Percentiles rank a stretch among this genome's conserved stretches.
phyloP scores from a whole-genome alignment of 1,284 basidiomycete genomes.

The Stereum hirsutum region DNA sequence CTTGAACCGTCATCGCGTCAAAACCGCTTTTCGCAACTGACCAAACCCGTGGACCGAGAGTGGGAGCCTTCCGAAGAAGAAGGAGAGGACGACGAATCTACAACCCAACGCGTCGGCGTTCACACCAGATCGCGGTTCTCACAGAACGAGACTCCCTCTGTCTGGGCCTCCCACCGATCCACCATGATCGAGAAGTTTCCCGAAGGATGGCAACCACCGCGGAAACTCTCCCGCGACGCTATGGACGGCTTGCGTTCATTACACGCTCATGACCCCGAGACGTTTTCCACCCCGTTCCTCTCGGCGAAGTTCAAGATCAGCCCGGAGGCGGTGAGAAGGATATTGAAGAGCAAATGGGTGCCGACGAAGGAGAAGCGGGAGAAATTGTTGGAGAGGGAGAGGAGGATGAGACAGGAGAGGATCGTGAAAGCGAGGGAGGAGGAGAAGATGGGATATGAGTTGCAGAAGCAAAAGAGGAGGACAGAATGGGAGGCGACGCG shows the following conservation, averaged over 20 bases:
- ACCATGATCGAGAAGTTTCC: constrained; percentile 58
- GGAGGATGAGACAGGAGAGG: constrained; percentile 34
- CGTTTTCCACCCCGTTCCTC: constrained; percentile 64
- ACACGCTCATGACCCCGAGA: constrained; percentile 59
- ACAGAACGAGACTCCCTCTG: constrained; percentile 39
- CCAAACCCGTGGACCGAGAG: no score
- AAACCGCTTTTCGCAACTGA: constrained; percentile 19
- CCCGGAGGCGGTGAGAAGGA: constrained; percentile 80
- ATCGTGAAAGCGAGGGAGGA: constrained; percentile 29
- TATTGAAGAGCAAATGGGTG: constrained; percentile 77
- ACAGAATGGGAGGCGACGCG: neutral
- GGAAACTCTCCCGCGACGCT: constrained; percentile 82
- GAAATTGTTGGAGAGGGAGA: constrained; percentile 49
- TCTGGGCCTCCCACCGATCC: constrained; percentile 46
- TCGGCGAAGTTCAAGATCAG: constrained; percentile 77
- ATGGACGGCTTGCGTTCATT: constrained; percentile 81
- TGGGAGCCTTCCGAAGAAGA: no score
- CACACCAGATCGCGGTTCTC: constrained; percentile 23
- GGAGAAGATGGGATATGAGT: constrained; percentile 28
- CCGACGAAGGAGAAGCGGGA: constrained; percentile 50
- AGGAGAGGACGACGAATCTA: constrained; percentile 2
- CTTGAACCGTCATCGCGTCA: no score
- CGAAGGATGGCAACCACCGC: constrained; percentile 77
- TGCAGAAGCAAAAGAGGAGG: constrained; percentile 16
- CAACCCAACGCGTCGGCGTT: constrained; percentile 6